phyloP scores from a whole-genome alignment of 352 stramenopile species.

The Pythium graminicola region DNA sequence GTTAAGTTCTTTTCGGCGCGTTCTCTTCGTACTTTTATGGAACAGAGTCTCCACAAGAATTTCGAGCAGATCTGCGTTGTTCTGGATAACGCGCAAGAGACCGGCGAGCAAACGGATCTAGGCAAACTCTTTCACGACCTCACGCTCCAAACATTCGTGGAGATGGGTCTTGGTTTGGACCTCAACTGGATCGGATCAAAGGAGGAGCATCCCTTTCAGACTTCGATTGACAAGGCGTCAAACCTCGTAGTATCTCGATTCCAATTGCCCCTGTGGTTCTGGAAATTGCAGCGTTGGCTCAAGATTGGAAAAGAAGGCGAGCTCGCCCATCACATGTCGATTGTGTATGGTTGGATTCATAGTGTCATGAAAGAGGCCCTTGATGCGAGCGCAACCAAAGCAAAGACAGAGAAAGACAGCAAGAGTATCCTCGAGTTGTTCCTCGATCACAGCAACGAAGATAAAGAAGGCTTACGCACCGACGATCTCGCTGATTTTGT shows the following conservation, averaged over 20 bases:
- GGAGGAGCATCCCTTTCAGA: slow-evolving; percentile 42
- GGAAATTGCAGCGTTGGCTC: slow-evolving; percentile 49
- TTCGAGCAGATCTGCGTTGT: slow-evolving; percentile 17
- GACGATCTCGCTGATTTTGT: slow-evolving; percentile 65
- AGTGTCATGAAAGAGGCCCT: slow-evolving; percentile 15
- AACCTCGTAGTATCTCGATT: neutral
- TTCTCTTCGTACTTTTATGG: slow-evolving; percentile 22
- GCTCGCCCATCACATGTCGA: slow-evolving; percentile 28
- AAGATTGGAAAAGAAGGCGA: slow-evolving; percentile 35
- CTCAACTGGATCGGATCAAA: slow-evolving; percentile 33
- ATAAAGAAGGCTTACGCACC: slow-evolving; percentile 23
- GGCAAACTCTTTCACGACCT: slow-evolving; percentile 40
- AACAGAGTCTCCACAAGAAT: slow-evolving; percentile 22
- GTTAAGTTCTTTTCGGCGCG: slow-evolving; percentile 30
- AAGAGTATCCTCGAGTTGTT: slow-evolving; percentile 23
- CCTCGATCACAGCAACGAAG: slow-evolving; percentile 12
- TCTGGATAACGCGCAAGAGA: neutral
- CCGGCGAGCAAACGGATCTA: slow-evolving; percentile 17
- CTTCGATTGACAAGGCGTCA: slow-evolving; percentile 32
- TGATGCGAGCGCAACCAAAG: neutral
- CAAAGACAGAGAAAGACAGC: slow-evolving; percentile 12
- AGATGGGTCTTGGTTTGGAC: slow-evolving; percentile 48
- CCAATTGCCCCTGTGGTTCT: slow-evolving; percentile 17
- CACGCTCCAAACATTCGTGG: slow-evolving; percentile 49
- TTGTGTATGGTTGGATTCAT: slow-evolving; percentile 41